These are phyloP conservation scores for Phycomyces blakesleeanus DNA, from an alignment of 192 early-diverging fungal species.

Conservation along the genomic window DNA sequence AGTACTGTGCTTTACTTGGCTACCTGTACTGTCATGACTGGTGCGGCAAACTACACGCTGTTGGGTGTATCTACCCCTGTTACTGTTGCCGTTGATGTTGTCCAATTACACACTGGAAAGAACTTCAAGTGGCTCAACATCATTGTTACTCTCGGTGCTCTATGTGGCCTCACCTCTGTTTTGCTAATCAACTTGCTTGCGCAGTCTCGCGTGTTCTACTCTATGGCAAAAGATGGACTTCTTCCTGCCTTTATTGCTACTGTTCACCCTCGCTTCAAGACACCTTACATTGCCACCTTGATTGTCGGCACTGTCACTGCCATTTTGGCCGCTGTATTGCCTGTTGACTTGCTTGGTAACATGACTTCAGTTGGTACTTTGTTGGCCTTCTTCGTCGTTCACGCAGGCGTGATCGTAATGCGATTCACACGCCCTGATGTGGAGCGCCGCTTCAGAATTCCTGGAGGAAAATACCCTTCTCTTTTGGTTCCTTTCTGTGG, in stretches of 20 bases:
- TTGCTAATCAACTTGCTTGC: conserved; percentile 71
- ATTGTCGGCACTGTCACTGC: conserved; percentile 63
- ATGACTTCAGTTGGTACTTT: conserved; percentile 85
- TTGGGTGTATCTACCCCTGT: conserved; percentile 57
- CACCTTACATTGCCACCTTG: conserved; percentile 71
- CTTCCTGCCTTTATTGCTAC: conserved; percentile 69
- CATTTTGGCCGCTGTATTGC: conserved; percentile 65
- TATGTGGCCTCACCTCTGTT: conserved; percentile 76
- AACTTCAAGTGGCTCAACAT: conserved; percentile 69
- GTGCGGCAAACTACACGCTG: conserved; percentile 59
- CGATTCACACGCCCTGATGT: conserved; percentile 69
- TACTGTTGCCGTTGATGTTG: conserved; percentile 36
- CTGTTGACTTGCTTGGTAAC: conserved; percentile 79
- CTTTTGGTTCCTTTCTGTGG: conserved; percentile 64
- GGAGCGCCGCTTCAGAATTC: conserved; percentile 68
- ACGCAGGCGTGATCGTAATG: conserved; percentile 70
- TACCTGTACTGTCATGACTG: conserved; percentile 63
- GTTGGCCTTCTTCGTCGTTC: conserved; percentile 81
- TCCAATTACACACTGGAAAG: conserved; percentile 27
- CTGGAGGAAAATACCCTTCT: conserved; percentile 43
- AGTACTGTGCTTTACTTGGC: conserved; percentile 79
- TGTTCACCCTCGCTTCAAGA: conserved; percentile 69
- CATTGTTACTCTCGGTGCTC: conserved; percentile 72
- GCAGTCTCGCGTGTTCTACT: conserved; percentile 84
- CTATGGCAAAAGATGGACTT: conserved; percentile 86